These are phyloP conservation scores for Amaranthus hypochondriacus DNA, from an alignment of 148 eudicot species.

Conservation along the genomic window DNA sequence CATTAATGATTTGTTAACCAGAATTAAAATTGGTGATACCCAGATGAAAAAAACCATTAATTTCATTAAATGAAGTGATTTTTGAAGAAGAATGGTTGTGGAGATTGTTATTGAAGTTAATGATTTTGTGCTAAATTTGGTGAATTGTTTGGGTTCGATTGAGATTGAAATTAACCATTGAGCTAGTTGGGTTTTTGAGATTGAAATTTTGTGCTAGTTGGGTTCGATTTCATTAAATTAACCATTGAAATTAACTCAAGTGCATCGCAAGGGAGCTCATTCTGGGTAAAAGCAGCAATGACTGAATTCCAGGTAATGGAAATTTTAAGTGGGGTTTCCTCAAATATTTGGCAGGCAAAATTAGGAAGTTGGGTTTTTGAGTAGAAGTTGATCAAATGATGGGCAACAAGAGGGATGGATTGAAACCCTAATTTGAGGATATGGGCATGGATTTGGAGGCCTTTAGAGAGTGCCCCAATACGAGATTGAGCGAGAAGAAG, in stretches of 20 bases:
- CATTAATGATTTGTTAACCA: no score
- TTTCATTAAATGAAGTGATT: no score
- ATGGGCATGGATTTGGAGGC: slow-evolving; percentile 61
- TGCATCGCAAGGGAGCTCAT: slow-evolving; percentile 33
- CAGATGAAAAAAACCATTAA: no score
- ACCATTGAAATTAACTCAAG: slow-evolving; percentile 6
- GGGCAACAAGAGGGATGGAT: slow-evolving; percentile 53
- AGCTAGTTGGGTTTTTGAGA: no score
- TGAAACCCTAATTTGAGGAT: slow-evolving; percentile 60
- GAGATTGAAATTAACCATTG: no score
- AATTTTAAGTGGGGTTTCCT: slow-evolving; percentile 41
- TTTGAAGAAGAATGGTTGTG: no score
- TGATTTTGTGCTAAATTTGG: no score
- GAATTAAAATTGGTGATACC: no score
- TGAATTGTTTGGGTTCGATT: no score
- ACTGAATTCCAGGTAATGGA: slow-evolving; percentile 39
- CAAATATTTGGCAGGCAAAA: slow-evolving; percentile 47
- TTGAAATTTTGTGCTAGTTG: no score
- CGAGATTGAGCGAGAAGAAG: slow-evolving; percentile 43
- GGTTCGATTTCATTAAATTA: no score
- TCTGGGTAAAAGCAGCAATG: slow-evolving; percentile 39
- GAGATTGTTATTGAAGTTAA: no score
- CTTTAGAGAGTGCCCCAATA: slow-evolving; percentile 41
- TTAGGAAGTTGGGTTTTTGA: slow-evolving; percentile 56
- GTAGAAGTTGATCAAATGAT: slow-evolving; percentile 76